phyloP scores from a whole-genome alignment of 2,329 filamentous ascomycete species.

The Penicillium griseofulvum region DNA sequence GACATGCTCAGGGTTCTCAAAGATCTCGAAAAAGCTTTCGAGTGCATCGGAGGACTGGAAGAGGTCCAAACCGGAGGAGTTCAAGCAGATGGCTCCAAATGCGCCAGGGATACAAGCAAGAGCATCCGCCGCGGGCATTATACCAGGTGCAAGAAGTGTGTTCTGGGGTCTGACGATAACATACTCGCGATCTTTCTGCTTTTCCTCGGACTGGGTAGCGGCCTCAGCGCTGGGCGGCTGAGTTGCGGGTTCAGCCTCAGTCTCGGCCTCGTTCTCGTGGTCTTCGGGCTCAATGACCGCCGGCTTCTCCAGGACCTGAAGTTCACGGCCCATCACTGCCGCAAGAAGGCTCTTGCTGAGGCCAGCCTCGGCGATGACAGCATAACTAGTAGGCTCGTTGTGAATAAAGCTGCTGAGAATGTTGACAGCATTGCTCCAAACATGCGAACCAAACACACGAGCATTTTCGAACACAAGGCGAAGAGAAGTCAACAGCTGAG shows the following conservation, averaged over 20 bases:
- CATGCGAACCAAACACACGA: constrained; percentile 78
- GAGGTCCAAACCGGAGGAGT: constrained; percentile 79
- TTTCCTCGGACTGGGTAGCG: constrained; percentile 18
- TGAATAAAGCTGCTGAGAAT: constrained; percentile 96
- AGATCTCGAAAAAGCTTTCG: constrained; percentile 90
- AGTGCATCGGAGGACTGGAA: constrained; percentile 81
- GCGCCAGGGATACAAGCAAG: constrained; percentile 83
- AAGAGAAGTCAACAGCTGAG: constrained; percentile 74
- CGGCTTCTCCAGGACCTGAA: constrained; percentile 37
- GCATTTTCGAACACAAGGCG: constrained; percentile 79
- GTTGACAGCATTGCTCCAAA: constrained; percentile 92
- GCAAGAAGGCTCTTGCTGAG: constrained; percentile 83
- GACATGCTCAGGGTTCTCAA: constrained; percentile 86
- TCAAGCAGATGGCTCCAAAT: constrained; percentile 90
- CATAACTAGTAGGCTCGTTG: constrained; percentile 96
- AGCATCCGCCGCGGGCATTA: constrained; percentile 83
- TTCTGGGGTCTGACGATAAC: constrained; percentile 30
- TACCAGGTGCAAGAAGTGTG: constrained; percentile 60
- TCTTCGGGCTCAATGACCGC: constrained; percentile 23
- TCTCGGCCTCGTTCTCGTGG: constrained; percentile 28
- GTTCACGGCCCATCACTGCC: constrained; percentile 61
- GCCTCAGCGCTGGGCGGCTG: constrained; percentile 40
- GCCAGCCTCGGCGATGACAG: constrained; percentile 90
- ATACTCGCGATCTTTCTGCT: constrained; percentile 29
- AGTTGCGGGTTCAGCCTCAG: constrained; percentile 35